Evolutionary conservation across 768 basidiomycete genomes (phyloP).

Genomic region (Phlebiopsis gigantea): DNA sequence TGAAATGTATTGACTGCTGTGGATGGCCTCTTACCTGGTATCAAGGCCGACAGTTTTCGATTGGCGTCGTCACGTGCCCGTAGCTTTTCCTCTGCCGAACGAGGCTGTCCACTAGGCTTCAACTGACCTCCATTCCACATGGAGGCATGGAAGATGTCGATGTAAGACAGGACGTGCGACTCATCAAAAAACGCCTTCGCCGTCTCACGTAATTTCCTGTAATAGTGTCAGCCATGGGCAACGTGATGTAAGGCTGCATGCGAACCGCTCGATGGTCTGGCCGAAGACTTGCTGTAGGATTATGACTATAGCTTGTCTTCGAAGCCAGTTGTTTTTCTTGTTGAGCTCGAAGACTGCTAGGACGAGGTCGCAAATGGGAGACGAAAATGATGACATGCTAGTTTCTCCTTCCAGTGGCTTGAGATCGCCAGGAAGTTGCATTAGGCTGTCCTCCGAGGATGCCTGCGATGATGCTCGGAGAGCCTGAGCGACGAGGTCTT

Average conservation of each 20-base stretch:
- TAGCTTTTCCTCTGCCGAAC: constrained; percentile 76
- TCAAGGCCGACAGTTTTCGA: constrained; percentile 81
- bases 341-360: constrained; percentile 93
- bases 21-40: constrained; percentile 67
- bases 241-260: background rate
- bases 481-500: constrained; percentile 79
- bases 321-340: constrained; percentile 94
- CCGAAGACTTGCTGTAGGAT: constrained; percentile 95
- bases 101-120: constrained; percentile 51
- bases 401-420: constrained; percentile 85
- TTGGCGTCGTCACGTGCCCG: constrained; percentile 84
- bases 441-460: constrained; percentile 60
- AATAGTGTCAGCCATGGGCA: background rate
- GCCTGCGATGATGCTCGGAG: constrained; percentile 64
- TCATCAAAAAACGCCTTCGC: constrained; percentile 62
- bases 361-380: constrained; percentile 90
- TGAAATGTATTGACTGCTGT: background rate
- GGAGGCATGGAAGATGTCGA: constrained; percentile 63
- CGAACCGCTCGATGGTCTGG: constrained; percentile 91
- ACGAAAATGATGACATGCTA: constrained; percentile 83
- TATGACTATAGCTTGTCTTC: constrained; percentile 92
- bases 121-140: constrained; percentile 86
- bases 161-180: constrained; percentile 58
- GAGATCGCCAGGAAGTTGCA: constrained; percentile 72
- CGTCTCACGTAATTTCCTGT: constrained; percentile 84